These are phyloP conservation scores for Danielia reshetovae DNA, from an alignment of 805 yeast genomes.

Conservation along the genomic window DNA sequence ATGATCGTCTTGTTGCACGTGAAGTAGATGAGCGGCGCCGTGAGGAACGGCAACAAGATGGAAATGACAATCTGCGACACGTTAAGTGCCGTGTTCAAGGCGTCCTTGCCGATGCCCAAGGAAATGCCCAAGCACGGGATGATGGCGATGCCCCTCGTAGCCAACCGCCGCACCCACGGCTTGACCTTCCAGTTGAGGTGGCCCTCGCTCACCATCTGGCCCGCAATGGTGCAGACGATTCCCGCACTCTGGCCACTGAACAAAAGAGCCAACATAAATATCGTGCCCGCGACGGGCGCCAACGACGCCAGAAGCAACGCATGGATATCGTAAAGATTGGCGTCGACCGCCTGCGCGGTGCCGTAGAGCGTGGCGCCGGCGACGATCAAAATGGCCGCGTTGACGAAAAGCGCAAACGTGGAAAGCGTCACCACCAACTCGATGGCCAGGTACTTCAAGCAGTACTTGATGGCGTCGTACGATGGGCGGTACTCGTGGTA, in stretches of 20 bases:
- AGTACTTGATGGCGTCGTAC: constrained; percentile 63
- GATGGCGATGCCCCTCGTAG: constrained; percentile 75
- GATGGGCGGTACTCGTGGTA: constrained; percentile 62
- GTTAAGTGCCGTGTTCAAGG: constrained; percentile 68
- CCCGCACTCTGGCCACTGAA: constrained; percentile 91
- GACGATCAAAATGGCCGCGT: constrained; percentile 76
- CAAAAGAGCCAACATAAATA: constrained; percentile 80
- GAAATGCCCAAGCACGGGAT: constrained; percentile 78
- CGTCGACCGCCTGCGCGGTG: constrained; percentile 61
- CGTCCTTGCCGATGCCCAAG: constrained; percentile 65
- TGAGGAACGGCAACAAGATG: constrained; percentile 73
- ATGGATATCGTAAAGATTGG: constrained; percentile 79
- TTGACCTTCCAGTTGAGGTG: constrained; percentile 74
- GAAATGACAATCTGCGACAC: constrained; percentile 86
- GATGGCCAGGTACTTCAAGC: constrained; percentile 64
- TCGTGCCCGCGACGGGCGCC: constrained; percentile 74
- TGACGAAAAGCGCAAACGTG: constrained; percentile 81
- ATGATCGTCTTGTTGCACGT: constrained; percentile 68
- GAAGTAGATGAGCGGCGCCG: constrained; percentile 82
- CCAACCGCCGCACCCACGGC: constrained; percentile 77
- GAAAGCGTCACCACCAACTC: constrained; percentile 71
- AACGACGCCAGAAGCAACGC: constrained; percentile 54
- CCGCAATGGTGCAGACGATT: constrained; percentile 88
- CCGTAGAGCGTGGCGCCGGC: constrained; percentile 76
- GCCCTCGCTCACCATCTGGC: constrained; percentile 91